phyloP scores from a whole-genome alignment of 306 rosid species.

The Fragaria iinumae region DNA sequence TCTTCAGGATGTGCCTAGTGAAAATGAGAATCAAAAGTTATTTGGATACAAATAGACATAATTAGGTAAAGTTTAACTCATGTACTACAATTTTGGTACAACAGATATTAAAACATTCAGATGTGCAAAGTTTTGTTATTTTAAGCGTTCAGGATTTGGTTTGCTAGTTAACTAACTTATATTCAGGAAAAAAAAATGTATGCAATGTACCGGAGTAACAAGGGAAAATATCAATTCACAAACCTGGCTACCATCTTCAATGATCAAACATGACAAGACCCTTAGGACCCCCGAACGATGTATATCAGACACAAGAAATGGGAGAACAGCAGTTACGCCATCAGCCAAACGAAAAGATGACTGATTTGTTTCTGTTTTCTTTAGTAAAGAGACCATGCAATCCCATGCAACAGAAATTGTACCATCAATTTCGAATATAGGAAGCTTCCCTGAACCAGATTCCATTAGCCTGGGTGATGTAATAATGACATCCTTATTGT shows the following conservation, averaged over 20 bases:
- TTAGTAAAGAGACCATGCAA: conserved; percentile 83
- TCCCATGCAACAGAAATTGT: conserved; percentile 93
- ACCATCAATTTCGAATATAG: conserved; percentile 76
- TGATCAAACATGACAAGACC: conserved; percentile 79
- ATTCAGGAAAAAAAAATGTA: background rate
- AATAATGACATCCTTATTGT: conserved; percentile 74
- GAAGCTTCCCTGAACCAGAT: conserved; percentile 80
- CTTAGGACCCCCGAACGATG: conserved; percentile 93
- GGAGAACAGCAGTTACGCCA: conserved; percentile 76
- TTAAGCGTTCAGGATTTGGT: background rate
- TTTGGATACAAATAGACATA: conserved; percentile 20
- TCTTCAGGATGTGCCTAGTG: conserved; percentile 93
- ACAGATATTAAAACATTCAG: conserved; percentile 4
- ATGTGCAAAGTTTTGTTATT: background rate
- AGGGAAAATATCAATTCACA: conserved; percentile 18
- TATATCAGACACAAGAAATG: conserved; percentile 74
- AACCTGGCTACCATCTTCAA: conserved; percentile 91
- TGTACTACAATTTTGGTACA: conserved; percentile 2
- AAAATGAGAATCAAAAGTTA: conserved; percentile 29
- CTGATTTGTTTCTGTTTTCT: conserved; percentile 92
- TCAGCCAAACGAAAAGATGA: conserved; percentile 78
- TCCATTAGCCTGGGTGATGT: conserved; percentile 78
- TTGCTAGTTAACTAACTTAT: background rate
- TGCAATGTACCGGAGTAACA: background rate
- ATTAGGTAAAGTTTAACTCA: conserved; percentile 8